phyloP scores from a whole-genome alignment of 495 filamentous ascomycete species.

The Penicillium pancosmium region DNA sequence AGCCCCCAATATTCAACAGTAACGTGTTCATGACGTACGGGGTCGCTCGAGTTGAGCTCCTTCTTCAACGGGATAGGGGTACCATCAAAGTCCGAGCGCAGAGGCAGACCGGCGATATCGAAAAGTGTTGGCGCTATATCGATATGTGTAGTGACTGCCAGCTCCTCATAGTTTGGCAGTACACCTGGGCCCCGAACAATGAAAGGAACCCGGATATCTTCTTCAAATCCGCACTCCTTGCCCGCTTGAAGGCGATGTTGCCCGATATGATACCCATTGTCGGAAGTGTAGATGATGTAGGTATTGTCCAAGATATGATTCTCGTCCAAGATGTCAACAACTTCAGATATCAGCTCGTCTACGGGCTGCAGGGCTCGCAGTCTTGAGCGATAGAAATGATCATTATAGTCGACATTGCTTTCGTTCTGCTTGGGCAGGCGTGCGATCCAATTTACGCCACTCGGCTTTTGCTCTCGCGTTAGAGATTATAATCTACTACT shows the following conservation, averaged over 20 bases:
- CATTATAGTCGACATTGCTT: conserved; percentile 59
- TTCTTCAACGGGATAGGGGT: conserved; percentile 46
- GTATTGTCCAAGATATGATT: conserved; percentile 59
- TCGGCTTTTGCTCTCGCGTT: conserved; percentile 49
- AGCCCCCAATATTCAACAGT: conserved; percentile 59
- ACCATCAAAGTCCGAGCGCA: conserved; percentile 54
- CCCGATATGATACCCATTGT: conserved; percentile 70
- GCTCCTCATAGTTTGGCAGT: conserved; percentile 32
- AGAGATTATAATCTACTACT: conserved; percentile 41
- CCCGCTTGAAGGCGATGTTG: conserved; percentile 67
- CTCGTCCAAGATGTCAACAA: conserved; percentile 49
- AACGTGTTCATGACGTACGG: conserved; percentile 47
- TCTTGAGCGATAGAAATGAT: conserved; percentile 59
- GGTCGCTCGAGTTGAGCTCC: background rate
- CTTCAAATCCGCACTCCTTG: conserved; percentile 65
- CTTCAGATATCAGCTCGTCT: conserved; percentile 60
- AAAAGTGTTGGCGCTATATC: conserved; percentile 66
- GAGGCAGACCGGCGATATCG: conserved; percentile 36
- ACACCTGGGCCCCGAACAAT: conserved; percentile 57
- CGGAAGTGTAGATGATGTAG: conserved; percentile 65
- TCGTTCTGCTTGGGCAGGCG: conserved; percentile 44
- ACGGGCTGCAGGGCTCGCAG: conserved; percentile 59
- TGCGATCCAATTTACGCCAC: conserved; percentile 61
- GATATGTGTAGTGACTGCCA: conserved; percentile 61
- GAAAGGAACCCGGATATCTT: conserved; percentile 67